Conservation (phyloP, 1,139 yeast genomes). For the Wickerhamiella infanticola region DNA sequence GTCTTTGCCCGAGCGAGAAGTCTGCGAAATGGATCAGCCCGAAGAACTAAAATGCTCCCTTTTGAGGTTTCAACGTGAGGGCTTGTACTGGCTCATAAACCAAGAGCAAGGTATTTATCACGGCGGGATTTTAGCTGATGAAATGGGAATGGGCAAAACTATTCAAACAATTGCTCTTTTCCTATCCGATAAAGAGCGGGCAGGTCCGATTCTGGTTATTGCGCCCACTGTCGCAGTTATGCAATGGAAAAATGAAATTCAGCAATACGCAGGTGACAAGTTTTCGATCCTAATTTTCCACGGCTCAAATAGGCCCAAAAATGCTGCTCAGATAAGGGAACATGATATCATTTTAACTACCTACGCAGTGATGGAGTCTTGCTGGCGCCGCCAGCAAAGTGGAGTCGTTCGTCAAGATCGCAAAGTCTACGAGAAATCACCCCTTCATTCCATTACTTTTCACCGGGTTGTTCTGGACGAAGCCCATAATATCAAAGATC, state of each 20-base stretch:
- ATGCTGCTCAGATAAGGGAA: conserved; percentile 38
- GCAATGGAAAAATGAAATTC: conserved; percentile 95
- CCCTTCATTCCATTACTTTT: conserved; percentile 59
- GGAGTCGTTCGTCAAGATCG: conserved; percentile 69
- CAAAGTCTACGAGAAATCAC: conserved; percentile 57
- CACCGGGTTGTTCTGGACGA: conserved; percentile 89
- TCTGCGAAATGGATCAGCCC: conserved; percentile 61
- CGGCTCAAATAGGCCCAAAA: conserved; percentile 61
- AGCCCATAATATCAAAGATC: conserved; percentile 92
- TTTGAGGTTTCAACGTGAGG: conserved; percentile 86
- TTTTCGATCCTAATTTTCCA: conserved; percentile 61
- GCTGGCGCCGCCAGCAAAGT: conserved; percentile 60
- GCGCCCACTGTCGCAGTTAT: conserved; percentile 96
- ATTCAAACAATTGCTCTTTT: conserved; percentile 85
- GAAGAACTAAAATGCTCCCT: conserved; percentile 55
- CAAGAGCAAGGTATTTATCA: conserved; percentile 69
- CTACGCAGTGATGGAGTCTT: conserved; percentile 80
- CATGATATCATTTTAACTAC: conserved; percentile 83
- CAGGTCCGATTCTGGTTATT: conserved; percentile 67
- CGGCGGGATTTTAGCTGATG: conserved; percentile 96
- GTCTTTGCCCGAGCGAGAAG: conserved; percentile 33
- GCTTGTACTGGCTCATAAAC: conserved; percentile 69
- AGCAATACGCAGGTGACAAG: conserved; percentile 57
- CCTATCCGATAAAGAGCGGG: conserved; percentile 38
- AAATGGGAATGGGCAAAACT: conserved; percentile 99